phyloP scores from a whole-genome alignment of 352 stramenopile species.

The Phytopythium delawarense region DNA sequence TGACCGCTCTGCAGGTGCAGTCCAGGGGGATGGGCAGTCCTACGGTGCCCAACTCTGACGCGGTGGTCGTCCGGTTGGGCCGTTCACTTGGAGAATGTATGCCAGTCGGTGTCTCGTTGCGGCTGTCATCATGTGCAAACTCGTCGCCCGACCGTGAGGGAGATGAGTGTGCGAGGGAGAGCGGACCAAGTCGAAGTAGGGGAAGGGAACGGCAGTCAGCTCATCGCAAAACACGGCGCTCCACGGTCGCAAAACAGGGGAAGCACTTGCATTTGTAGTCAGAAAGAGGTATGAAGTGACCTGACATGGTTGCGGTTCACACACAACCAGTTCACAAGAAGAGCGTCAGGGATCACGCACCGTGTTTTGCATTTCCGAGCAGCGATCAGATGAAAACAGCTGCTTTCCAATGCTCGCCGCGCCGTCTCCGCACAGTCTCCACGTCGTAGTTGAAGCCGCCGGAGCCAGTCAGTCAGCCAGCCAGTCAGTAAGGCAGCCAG shows the following conservation, averaged over 20 bases:
- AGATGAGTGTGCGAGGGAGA: background rate
- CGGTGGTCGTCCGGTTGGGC: background rate
- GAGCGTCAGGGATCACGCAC: too few species aligned
- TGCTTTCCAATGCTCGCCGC: too few species aligned
- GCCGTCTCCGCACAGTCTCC: background rate
- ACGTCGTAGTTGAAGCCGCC: background rate
- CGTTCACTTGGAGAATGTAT: background rate
- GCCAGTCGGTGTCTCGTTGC: background rate
- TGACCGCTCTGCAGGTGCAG: background rate
- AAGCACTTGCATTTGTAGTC: background rate
- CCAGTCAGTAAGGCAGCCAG: background rate
- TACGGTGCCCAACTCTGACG: background rate
- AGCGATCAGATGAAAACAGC: too few species aligned
- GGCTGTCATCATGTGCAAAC: background rate
- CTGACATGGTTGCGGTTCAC: too few species aligned
- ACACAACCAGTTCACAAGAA: too few species aligned
- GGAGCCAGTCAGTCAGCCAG: background rate
- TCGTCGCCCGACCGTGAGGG: background rate
- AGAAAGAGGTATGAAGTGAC: background rate
- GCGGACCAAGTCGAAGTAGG: slow-evolving; percentile 3
- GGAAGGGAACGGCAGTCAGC: background rate
- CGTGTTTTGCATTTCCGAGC: background rate
- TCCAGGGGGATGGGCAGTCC: background rate
- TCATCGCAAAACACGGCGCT: background rate
- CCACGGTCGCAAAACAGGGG: background rate